These are phyloP conservation scores for Capsella bursapastoris DNA, from an alignment of 345 rosid species.

Conservation along the genomic window DNA sequence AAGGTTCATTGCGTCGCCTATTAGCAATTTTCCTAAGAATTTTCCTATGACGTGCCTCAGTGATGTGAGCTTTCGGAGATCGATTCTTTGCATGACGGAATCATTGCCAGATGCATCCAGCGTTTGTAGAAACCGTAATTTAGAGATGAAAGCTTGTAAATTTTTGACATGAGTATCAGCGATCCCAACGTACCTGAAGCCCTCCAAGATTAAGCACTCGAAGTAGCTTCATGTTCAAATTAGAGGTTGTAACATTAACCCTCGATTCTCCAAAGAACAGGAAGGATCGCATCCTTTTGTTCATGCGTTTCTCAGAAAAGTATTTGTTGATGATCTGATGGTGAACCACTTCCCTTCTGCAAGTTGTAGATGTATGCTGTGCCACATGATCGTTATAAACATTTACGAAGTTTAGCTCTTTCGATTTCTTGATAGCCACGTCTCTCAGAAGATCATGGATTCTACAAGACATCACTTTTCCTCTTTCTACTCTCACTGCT, in stretches of 20 bases:
- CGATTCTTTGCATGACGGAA: not conserved
- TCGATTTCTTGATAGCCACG: conserved; percentile 17
- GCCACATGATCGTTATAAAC: not conserved
- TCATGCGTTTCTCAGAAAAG: not conserved
- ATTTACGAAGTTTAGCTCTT: conserved; percentile 18
- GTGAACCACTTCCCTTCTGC: conserved; percentile 16
- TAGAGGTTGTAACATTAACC: not conserved
- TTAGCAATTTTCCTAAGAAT: not conserved
- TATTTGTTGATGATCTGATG: not conserved
- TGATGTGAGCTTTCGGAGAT: conserved; percentile 20
- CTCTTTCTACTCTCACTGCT: not conserved
- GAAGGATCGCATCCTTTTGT: not conserved
- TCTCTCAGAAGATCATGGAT: conserved; percentile 35
- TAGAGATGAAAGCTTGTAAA: not conserved
- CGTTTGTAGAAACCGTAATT: conserved; percentile 11
- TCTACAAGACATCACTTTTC: conserved; percentile 16
- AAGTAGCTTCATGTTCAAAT: not conserved
- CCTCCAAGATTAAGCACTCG: not conserved
- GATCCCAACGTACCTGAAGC: too few relatives aligned
- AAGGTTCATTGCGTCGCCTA: conserved; percentile 1
- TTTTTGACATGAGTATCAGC: too few relatives aligned
- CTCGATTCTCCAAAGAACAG: not conserved
- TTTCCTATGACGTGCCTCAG: conserved; percentile 9
- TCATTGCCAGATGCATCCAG: conserved; percentile 14
- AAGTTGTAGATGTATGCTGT: not conserved